phyloP scores from a whole-genome alignment of 306 rosid species.

The Gastrolobium bilobum region DNA sequence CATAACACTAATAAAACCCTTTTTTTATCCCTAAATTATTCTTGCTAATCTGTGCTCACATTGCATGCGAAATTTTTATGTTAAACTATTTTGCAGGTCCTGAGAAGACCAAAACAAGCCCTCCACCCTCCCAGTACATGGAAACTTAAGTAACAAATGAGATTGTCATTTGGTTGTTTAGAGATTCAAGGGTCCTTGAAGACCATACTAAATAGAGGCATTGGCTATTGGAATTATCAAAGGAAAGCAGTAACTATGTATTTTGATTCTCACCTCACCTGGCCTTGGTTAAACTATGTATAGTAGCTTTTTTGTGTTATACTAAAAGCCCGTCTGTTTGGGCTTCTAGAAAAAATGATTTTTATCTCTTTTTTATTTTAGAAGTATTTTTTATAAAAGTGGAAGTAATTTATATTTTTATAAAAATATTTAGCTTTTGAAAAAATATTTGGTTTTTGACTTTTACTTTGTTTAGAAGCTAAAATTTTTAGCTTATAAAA shows the following conservation, averaged over 20 bases:
- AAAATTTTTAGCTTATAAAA: too few species aligned
- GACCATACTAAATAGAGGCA: conserved; percentile 50
- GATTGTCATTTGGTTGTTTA: conserved; percentile 42
- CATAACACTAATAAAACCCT: too few species aligned
- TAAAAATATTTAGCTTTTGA: too few species aligned
- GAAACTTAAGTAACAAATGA: conserved; percentile 63
- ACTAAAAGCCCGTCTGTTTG: too few species aligned
- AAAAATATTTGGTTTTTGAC: too few species aligned
- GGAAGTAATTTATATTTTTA: too few species aligned
- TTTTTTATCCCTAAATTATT: background rate
- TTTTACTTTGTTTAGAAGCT: too few species aligned
- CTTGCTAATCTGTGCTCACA: conserved; percentile 2
- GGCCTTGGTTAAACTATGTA: conserved; percentile 56
- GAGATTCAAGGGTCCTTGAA: conserved; percentile 49
- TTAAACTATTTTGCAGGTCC: conserved; percentile 65
- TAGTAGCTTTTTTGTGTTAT: conserved; percentile 33
- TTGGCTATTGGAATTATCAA: conserved; percentile 48
- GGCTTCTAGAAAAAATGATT: too few species aligned
- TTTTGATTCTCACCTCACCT: conserved; percentile 36
- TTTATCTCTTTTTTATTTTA: too few species aligned
- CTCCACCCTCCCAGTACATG: conserved; percentile 93
- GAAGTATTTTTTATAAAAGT: too few species aligned
- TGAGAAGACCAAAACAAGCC: conserved; percentile 84
- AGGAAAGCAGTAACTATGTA: conserved; percentile 49
- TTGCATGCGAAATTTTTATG: conserved; percentile 39